Base-by-base conservation (phyloP, 1,284 basidiomycete species). In the Grifola frondosa region DNA sequence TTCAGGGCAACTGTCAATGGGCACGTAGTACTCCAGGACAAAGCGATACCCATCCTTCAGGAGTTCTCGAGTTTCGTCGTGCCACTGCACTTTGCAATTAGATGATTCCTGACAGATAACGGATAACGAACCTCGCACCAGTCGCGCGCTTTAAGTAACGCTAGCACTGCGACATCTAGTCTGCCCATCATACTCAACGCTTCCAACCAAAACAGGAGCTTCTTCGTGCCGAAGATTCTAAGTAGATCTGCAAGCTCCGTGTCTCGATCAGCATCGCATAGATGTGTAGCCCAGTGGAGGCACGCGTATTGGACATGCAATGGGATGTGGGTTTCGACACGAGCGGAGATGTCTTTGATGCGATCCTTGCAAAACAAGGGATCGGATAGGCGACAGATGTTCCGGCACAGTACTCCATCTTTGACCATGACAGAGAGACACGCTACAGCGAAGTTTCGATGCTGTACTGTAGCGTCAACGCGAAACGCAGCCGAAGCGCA, bases 221-320 rank as follows among this genome's bases (percentile, higher is more conserved):
- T 38, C 28, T 19, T 22, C 34, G 31, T 12, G 19, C 16, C 20
- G 40, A 42, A 36, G 28, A 5, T 10, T 13, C 10, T 29, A 15
- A 36, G 23, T n/a, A 23, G n/a, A n/a, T 20, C 28, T 4, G 29
- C n/a, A 5, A 50, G 31, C 12, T 25, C 28, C 7, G 15, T 13
- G 16, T 13, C 12, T 15, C 10, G 15, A 7, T 28, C 19, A 10
- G 35, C 20, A 3, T 38, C 22, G 3, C 20, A 28, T 10, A 52
- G 21, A 24, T 53, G 51, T 19, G 19, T 26, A 4, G 42, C 39
- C 51, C 51, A 53, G 23, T 47, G 29, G 11, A 40, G 9, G 25
- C 48, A 47, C n/a, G 48, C 48, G 25, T 53, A 53, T 22, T 36
- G 38, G 12, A 49, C 42, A 21, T 53, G 48, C 12, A 26, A 24